Conservation (phyloP, 1,284 basidiomycete genomes). For the Fomitopsis palustris region DNA sequence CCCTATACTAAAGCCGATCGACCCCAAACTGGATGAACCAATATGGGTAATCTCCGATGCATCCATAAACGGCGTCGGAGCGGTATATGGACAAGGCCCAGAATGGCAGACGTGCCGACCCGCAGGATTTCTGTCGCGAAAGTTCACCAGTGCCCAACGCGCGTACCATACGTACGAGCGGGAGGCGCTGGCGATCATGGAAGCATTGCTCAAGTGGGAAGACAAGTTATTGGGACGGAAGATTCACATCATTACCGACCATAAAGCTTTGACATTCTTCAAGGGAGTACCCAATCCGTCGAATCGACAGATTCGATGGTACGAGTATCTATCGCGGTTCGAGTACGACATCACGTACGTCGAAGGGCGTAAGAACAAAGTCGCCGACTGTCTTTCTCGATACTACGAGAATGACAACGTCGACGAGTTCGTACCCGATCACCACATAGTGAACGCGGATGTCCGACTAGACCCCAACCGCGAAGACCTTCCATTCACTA, state of each 20-base stretch:
- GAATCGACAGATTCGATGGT: too few species aligned
- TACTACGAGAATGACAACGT: constrained; percentile 29
- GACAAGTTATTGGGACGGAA: constrained; percentile 27
- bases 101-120: too few species aligned
- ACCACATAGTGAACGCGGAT: constrained; percentile 28
- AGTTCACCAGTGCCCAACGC: too few species aligned
- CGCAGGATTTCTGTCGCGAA: too few species aligned
- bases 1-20: constrained; percentile 31
- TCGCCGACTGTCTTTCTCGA: constrained; percentile 31
- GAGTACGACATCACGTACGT: constrained; percentile 31
- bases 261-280: constrained; percentile 34
- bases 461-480: constrained; percentile 20
- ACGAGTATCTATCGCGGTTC: too few species aligned
- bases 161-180: constrained; percentile 34
- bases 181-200: constrained; percentile 35
- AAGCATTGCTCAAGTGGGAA: constrained; percentile 35
- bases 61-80: constrained; percentile 30
- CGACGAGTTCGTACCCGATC: constrained; percentile 13
- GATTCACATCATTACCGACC: constrained; percentile 35
- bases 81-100: too few species aligned
- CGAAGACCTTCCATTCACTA: constrained; percentile 14
- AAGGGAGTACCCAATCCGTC: constrained; percentile 33
- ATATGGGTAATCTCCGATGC: constrained; percentile 44
- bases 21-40: constrained; percentile 24
- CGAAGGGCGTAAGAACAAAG: constrained; percentile 28